These are phyloP conservation scores for Emericellopsis atlantica DNA, from an alignment of 2,329 filamentous ascomycete genomes.

Conservation along the genomic window DNA sequence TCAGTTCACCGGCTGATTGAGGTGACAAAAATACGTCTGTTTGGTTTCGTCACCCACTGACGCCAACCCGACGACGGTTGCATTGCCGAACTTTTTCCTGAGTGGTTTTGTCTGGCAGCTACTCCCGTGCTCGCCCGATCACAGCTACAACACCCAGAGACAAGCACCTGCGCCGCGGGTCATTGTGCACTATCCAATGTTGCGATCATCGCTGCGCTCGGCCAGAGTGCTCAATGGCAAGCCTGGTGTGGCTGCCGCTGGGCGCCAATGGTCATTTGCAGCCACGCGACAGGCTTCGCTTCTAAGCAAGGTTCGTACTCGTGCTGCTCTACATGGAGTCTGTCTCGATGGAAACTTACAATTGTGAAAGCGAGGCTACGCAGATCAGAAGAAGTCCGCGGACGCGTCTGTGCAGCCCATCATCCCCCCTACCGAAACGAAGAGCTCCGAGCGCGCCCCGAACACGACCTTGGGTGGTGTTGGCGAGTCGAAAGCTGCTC, in stretches of 20 bases:
- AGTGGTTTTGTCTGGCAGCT: constrained; percentile 25
- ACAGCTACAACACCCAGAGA: constrained; percentile 11
- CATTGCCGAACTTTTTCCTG: constrained; percentile 31
- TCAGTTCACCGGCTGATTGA: too few species aligned
- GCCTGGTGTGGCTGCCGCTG: constrained; percentile 36
- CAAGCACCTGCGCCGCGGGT: constrained; percentile 22
- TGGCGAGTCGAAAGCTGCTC: constrained; percentile 20
- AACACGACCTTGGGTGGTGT: constrained; percentile 23
- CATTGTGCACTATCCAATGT: constrained; percentile 44
- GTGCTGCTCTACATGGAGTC: not conserved
- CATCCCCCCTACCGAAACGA: constrained; percentile 40
- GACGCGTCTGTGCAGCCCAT: constrained; percentile 35
- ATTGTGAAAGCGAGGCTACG: constrained; percentile 38
- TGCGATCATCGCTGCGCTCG: constrained; percentile 57
- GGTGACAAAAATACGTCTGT: not conserved
- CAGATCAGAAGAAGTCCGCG: constrained; percentile 36
- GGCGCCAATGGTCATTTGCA: constrained; percentile 44
- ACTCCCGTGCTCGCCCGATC: constrained; percentile 3
- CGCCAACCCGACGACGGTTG: not conserved
- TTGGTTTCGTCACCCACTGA: not conserved
- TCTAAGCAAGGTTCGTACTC: constrained; percentile 17
- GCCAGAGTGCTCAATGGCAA: constrained; percentile 45
- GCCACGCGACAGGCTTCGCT: constrained; percentile 18
- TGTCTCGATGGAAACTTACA: too few species aligned
- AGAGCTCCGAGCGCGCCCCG: constrained; percentile 31